Percentiles rank a stretch among this genome's conserved stretches.
Conservation (phyloP, 306 rosid genomes). For the Prunus dulcis region DNA sequence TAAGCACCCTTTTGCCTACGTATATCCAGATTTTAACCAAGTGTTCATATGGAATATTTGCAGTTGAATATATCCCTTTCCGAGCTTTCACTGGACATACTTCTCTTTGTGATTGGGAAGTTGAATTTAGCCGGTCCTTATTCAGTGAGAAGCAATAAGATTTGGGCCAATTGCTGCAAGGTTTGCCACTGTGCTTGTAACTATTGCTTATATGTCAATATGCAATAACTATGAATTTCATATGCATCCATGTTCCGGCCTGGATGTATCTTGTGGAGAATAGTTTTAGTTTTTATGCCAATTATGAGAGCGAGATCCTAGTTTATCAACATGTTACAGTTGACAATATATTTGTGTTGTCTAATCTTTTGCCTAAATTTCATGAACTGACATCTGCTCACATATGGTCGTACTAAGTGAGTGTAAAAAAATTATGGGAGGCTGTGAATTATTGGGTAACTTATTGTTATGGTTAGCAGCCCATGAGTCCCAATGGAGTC, state of each 20-base stretch:
- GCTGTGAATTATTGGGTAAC: not conserved
- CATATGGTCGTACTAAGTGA: not conserved
- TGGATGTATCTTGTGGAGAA: not conserved
- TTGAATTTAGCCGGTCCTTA: constrained; percentile 84
- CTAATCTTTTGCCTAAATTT: not conserved
- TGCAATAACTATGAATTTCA: not conserved
- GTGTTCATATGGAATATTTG: constrained; percentile 26
- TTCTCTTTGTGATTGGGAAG: constrained; percentile 79
- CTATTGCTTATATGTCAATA: not conserved
- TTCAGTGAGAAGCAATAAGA: constrained; percentile 57
- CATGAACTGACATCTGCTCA: not conserved
- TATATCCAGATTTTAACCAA: constrained; percentile 26
- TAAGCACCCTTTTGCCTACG: constrained; percentile 14
- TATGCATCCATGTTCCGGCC: not conserved
- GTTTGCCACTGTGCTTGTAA: constrained; percentile 36
- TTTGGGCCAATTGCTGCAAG: constrained; percentile 84
- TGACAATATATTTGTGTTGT: not conserved
- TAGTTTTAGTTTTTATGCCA: not conserved
- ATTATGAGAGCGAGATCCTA: not conserved
- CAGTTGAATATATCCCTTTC: constrained; percentile 67
- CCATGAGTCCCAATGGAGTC: not conserved
- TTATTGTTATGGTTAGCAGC: not conserved
- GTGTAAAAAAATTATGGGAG: not conserved
- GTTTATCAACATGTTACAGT: not conserved
- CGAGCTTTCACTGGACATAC: constrained; percentile 78